phyloP scores from a whole-genome alignment of 2,329 filamentous ascomycete species.

The Colletotrichum plurivorum region DNA sequence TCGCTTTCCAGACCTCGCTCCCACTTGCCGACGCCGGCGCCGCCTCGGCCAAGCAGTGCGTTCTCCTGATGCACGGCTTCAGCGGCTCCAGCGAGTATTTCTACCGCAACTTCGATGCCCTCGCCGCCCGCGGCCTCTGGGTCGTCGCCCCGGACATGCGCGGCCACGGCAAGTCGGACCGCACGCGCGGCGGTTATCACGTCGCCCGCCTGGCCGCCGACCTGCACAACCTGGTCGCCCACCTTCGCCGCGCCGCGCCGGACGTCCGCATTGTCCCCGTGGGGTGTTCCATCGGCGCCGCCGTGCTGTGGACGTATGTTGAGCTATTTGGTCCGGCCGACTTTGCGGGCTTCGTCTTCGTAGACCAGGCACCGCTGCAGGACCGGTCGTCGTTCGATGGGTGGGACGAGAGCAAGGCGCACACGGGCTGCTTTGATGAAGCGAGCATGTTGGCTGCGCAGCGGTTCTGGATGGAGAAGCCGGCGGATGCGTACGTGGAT shows the following conservation, averaged over 20 bases:
- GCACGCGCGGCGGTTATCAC: slow-evolving; percentile 53
- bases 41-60: slow-evolving; percentile 41
- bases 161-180: slow-evolving; percentile 54
- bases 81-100: slow-evolving; percentile 57
- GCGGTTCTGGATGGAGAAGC: slow-evolving; percentile 44
- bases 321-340: slow-evolving; percentile 53
- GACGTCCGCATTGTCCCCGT: slow-evolving; percentile 48
- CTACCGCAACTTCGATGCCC: slow-evolving; percentile 49
- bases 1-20: slow-evolving; percentile 54
- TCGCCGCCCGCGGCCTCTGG: slow-evolving; percentile 49
- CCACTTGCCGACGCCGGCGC: slow-evolving; percentile 41
- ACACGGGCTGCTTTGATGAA: slow-evolving; percentile 56
- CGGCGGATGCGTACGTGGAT: slow-evolving; percentile 46
- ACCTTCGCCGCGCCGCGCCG: slow-evolving; percentile 42
- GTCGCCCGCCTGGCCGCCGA: slow-evolving; percentile 57
- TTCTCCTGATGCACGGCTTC: slow-evolving; percentile 58
- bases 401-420: slow-evolving; percentile 51
- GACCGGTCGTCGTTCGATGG: slow-evolving; percentile 50
- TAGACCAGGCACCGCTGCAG: slow-evolving; percentile 58
- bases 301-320: slow-evolving; percentile 56
- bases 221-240: slow-evolving; percentile 48
- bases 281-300: slow-evolving; percentile 58
- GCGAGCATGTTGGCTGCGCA: slow-evolving; percentile 51
- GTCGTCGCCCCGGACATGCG: slow-evolving; percentile 56
- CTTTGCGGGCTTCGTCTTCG: slow-evolving; percentile 53